Base-by-base conservation (phyloP, 495 filamentous ascomycete genomes). In the Xylaria cubensis region DNA sequence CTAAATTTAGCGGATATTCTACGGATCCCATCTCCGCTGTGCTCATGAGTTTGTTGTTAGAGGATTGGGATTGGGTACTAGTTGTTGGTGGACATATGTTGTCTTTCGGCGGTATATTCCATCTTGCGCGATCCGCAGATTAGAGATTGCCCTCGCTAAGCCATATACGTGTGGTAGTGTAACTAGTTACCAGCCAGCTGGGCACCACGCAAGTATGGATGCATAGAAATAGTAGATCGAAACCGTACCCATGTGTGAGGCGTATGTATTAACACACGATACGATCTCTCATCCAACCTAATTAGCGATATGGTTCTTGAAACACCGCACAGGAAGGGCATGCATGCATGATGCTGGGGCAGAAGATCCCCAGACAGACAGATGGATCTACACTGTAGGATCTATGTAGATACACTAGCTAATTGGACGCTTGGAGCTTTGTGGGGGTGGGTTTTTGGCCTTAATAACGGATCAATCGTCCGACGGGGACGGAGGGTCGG, bases 41-140 rank as follows among this genome's bases (percentile, higher is more conserved):
- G 9, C 2, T 42, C 39, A 42, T 13, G 39, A 42, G 39, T 42
- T 42, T 9, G 39, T 42, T 42, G 39, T 13, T 13, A 42, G 39
- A 42, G 39, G 10, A 42, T 42, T 42, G 39, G 39, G 39, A 42
- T 42, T 42, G 39, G 39, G 39, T 5, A 41, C 8, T 41, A 46
- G 19, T 17, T 17, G 4, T 48, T 6, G 44, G 44, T 17, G 44
- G 17, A 48, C 19, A 19, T 48, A 48, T 48, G 17, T 48, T 4
- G 15, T 17, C 44, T 4, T 48, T 17, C 44, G n/a, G 24, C 44
- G n/a, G 24, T 55, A 29, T 55, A 29, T 36, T 39, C 15, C 6
- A 39, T 15, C 9, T 29, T 59, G 32, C 56, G 56, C n/a, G 56
- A 8, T 36, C 36, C 56, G 56, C 56, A 59, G 56, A n/a, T 59